Base-by-base conservation (phyloP, 441 rosid genomes). In the Eruca vesicaria region DNA sequence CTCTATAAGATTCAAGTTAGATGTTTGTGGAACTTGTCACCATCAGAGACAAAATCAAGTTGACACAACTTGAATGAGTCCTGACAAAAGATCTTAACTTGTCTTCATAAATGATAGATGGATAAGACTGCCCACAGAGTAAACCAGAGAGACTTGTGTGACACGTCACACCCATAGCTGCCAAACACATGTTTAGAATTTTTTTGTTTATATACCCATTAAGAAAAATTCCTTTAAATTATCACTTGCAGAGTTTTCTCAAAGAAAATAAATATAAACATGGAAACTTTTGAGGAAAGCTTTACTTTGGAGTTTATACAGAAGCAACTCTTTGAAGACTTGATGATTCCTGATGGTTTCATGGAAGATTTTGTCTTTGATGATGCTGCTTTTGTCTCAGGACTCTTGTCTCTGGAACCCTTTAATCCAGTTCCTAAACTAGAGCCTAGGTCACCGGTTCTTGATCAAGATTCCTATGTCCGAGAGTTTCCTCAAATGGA, bases 281-380 rank as follows among this genome's bases (percentile, higher is more conserved):
- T 87, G 91, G 66, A 72, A 3, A 76, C 81, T 28, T 29, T 66
- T 6, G 80, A 83, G 21, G 89, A 84, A 38, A 72, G 82, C 35
- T 69, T 79, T 33, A 69, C 63, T 31, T 59, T 80, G 21, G 90
- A 87, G 9, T 75, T 84, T 59, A 79, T 85, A 12, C 81, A 79
- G 14, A 84, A 87, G 16, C 82, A 85, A 70, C 87, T 87, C 16
- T 86, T 87, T 4, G 92, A 80, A 18, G 94, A 87, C 55, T 83
- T 87, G 65, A 52, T 69, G 50, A 79, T 87, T 43, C 45, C 85
- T 7, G 89, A 86, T 62, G 82, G 71, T 55, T 79, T 84, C 32
- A 69, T 84, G 8, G 52, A 73, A 56, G 74, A 78, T 35, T 80
- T 79, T n/a, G 79, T 35, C 73, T 82, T 86, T 45, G 85, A 80